These are phyloP conservation scores for Fomes fomentarius DNA, from an alignment of 1,284 basidiomycete species.

Conservation along the genomic window DNA sequence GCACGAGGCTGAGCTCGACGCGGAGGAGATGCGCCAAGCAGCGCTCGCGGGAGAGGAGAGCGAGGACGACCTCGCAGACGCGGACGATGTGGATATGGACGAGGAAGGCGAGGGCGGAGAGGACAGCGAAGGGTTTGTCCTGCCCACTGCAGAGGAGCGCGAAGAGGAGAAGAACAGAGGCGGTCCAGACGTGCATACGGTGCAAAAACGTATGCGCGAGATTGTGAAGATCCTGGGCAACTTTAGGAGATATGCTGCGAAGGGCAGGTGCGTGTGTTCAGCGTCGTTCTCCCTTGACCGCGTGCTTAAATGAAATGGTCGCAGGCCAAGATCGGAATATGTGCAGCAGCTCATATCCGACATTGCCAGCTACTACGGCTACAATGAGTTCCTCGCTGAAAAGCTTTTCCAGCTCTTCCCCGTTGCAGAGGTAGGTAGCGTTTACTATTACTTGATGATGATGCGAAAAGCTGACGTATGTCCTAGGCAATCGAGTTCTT, in stretches of 20 bases:
- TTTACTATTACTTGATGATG: not conserved
- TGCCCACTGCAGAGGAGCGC: slow-evolving; percentile 83
- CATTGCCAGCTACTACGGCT: slow-evolving; percentile 95
- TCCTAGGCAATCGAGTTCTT: slow-evolving; percentile 94
- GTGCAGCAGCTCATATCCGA: slow-evolving; percentile 87
- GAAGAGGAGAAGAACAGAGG: slow-evolving; percentile 78
- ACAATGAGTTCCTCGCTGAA: slow-evolving; percentile 94
- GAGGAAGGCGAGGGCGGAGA: slow-evolving; percentile 64
- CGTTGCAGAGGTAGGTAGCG: slow-evolving; percentile 85
- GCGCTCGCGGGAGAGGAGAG: slow-evolving; percentile 46
- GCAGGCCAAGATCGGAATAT: slow-evolving; percentile 87
- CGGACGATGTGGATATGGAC: slow-evolving; percentile 58
- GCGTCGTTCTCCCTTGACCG: not conserved
- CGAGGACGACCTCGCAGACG: slow-evolving; percentile 54
- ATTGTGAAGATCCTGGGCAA: slow-evolving; percentile 82
- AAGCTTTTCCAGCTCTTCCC: slow-evolving; percentile 96
- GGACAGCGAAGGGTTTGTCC: slow-evolving; percentile 61
- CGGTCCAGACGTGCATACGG: slow-evolving; percentile 79
- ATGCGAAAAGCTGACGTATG: slow-evolving; percentile 9
- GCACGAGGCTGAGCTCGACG: slow-evolving; percentile 70
- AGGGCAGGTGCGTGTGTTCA: slow-evolving; percentile 64
- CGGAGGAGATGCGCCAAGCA: slow-evolving; percentile 66
- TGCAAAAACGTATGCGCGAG: slow-evolving; percentile 89
- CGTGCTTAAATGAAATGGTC: slow-evolving; percentile 1
- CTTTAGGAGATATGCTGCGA: slow-evolving; percentile 70